Evolutionary conservation across 495 filamentous ascomycete genomes (phyloP).

Genomic region (Annulohypoxylon nitens): DNA sequence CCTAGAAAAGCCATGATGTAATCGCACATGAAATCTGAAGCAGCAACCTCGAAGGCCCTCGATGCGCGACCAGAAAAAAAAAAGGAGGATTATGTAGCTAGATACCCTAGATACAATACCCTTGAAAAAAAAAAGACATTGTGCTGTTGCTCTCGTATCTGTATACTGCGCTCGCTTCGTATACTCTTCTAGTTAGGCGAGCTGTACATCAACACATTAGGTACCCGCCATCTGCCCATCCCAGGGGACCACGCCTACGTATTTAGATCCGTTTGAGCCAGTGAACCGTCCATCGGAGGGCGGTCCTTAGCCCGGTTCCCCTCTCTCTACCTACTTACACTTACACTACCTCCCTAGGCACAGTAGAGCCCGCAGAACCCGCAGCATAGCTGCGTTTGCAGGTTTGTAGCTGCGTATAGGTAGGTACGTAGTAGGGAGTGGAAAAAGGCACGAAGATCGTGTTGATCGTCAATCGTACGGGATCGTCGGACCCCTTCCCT

Average conservation of each 20-base stretch:
- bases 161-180: constrained; percentile 7
- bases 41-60: background rate
- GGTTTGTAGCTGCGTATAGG: too few relatives aligned
- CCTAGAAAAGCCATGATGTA: constrained; percentile 26
- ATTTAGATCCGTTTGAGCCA: too few relatives aligned
- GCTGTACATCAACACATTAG: background rate
- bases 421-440: too few relatives aligned
- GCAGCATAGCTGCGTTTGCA: too few relatives aligned
- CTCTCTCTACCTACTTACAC: background rate
- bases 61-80: background rate
- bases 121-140: too few relatives aligned
- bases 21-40: constrained; percentile 13
- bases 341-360: too few relatives aligned
- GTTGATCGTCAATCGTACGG: background rate
- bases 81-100: background rate
- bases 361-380: too few relatives aligned
- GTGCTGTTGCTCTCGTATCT: background rate
- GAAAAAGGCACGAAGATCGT: background rate
- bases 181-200: constrained; percentile 9
- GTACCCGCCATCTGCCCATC: background rate
- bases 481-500: background rate
- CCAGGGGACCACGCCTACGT: too few relatives aligned
- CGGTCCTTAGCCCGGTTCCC: constrained; percentile 15
- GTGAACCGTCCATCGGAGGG: background rate
- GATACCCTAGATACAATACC: too few relatives aligned